Evolutionary conservation across 2,329 filamentous ascomycete genomes (phyloP).

Genomic region (Alternaria novae-zelandiae): DNA sequence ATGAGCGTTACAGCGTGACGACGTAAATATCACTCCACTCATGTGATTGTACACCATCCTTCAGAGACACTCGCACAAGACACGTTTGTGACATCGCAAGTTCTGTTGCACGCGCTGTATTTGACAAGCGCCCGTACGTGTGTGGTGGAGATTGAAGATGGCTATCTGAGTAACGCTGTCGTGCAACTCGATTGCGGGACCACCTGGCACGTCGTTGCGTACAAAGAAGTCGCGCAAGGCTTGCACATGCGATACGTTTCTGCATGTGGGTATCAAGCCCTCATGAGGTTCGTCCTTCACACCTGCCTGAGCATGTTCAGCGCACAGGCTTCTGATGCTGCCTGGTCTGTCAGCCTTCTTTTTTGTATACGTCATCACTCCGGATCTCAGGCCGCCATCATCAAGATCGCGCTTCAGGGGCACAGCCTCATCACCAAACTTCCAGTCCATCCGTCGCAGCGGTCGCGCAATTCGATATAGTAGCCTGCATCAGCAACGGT

Average conservation of each 20-base stretch:
- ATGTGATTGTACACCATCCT: neutral
- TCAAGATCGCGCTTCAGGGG: neutral
- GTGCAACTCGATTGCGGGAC: neutral
- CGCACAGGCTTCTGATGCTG: neutral
- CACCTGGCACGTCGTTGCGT: neutral
- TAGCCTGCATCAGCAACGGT: slow-evolving; percentile 4
- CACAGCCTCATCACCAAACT: neutral
- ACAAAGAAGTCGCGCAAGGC: neutral
- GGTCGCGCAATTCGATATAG: neutral
- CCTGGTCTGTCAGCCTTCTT: neutral
- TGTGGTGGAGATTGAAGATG: neutral
- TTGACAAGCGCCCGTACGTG: neutral
- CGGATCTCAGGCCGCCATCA: neutral
- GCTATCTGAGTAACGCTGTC: neutral
- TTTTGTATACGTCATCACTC: slow-evolving; percentile 2
- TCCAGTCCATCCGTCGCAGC: neutral
- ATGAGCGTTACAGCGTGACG: neutral
- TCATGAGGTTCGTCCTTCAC: neutral
- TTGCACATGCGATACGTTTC: neutral
- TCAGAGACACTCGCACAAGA: neutral
- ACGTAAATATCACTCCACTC: neutral
- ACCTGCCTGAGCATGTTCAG: neutral
- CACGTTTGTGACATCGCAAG: neutral
- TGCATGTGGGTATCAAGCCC: neutral
- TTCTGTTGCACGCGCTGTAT: neutral